Evolutionary conservation across 164 flowering plant genomes (phyloP), one percentile per base, ranked within the genome.

Genomic region (Piper longum): DNA sequence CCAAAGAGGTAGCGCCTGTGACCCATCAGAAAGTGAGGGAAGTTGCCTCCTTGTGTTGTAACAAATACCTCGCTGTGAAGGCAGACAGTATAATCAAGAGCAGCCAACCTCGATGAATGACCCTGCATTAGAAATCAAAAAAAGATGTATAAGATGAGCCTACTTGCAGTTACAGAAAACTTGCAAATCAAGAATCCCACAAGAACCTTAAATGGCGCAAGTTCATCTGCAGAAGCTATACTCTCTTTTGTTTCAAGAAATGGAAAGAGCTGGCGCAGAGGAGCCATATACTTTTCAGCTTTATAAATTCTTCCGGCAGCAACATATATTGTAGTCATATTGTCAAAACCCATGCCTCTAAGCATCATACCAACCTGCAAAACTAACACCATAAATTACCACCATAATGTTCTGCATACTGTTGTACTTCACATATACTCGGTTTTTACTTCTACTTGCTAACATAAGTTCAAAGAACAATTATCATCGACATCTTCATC

Each of bases 361-460:
- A 93, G 98, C 95, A 93, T 88, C 95, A 93, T 85, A 61, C 98
- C 96, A 5, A 90, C 98, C 98, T 93, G 74, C 69, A 71, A 43
- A 61, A n/a, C 54, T 56, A 66, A 11, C 14, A 5, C 8, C 16
- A 26, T 16, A 14, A 59, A 9, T 59, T 12, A 9, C 8, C 14
- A 48, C 36, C 36, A 26, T 26, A 26, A 26, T 26, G 36, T 26
- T 26, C 36, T 26, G 36, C 36, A 26, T 26, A 26, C 36, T 26
- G 36, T 26, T 26, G 36, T 26, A 26, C 36, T 26, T 26, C 36
- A 26, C 36, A 26, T 26, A 26, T 26, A 26, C 1, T 26, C 2
- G 36, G 36, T 26, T 26, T 26, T 26, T 26, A 26, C 36, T 26
- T 26, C 36, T 26, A 26, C 36, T 0, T 26, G 36, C 36, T 26